Conservation (phyloP, 371 early-diverging fungal species). For the Mucor piriformis region DNA sequence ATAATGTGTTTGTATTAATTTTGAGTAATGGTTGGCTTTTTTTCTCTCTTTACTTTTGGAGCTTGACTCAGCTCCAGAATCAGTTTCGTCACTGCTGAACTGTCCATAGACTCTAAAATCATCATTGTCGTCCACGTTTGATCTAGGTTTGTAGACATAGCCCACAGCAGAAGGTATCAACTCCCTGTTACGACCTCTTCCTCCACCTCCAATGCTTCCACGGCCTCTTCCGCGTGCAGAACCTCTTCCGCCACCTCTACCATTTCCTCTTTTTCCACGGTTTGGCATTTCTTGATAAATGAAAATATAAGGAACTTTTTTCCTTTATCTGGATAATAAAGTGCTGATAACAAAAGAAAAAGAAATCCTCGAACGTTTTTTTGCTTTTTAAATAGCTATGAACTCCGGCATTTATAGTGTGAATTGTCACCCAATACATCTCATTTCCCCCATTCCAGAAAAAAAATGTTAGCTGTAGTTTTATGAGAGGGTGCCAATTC, state of each 20-base stretch:
- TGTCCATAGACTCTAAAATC: slow-evolving; percentile 34
- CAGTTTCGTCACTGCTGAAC: slow-evolving; percentile 29
- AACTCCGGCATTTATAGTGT: no score
- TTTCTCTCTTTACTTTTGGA: background rate
- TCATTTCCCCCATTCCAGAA: no score
- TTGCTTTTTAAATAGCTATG: no score
- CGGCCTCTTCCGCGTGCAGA: slow-evolving; percentile 25
- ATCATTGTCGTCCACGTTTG: slow-evolving; percentile 23
- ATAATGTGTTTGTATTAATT: background rate
- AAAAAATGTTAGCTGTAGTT: no score
- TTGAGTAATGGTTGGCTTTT: background rate
- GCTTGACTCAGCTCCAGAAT: slow-evolving; percentile 2
- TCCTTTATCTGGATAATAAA: background rate
- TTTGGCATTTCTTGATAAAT: slow-evolving; percentile 12
- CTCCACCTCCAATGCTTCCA: slow-evolving; percentile 31
- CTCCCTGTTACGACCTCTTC: slow-evolving; percentile 32
- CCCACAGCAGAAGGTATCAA: slow-evolving; percentile 25
- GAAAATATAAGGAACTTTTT: background rate
- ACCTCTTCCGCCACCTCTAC: slow-evolving; percentile 31
- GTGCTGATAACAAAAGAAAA: no score
- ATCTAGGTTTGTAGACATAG: slow-evolving; percentile 19
- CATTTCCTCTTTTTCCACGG: slow-evolving; percentile 16
- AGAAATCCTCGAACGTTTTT: no score
- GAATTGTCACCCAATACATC: no score
- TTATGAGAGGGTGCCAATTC: no score